phyloP scores from a whole-genome alignment of 1,139 yeast species.

The Saccharomyces hybrid region DNA sequence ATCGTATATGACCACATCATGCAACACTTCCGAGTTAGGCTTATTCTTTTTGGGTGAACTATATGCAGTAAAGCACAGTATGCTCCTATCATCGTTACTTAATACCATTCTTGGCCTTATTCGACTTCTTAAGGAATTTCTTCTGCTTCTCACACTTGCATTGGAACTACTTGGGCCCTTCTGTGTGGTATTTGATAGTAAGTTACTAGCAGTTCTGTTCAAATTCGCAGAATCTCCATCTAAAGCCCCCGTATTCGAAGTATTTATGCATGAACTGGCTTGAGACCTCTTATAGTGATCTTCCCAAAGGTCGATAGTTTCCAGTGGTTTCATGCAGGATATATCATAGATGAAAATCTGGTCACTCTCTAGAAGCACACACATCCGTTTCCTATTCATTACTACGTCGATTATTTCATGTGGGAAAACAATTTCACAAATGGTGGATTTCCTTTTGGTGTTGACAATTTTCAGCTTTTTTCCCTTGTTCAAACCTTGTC shows the following conservation, averaged over 20 bases:
- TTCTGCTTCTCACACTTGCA: constrained; percentile 4
- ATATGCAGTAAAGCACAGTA: constrained; percentile 26
- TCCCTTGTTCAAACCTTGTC: constrained; percentile 36
- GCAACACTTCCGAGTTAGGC: constrained; percentile 16
- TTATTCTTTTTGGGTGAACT: constrained; percentile 14
- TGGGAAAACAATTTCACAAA: constrained; percentile 56
- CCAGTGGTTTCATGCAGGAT: constrained; percentile 59
- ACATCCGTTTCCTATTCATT: constrained; percentile 57
- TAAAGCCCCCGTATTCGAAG: constrained; percentile 2
- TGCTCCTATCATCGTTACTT: constrained; percentile 28
- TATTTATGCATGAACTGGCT: not conserved
- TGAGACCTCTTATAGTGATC: constrained; percentile 13
- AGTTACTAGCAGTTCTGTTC: constrained; percentile 1
- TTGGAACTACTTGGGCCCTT: not conserved
- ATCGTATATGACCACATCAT: constrained; percentile 44
- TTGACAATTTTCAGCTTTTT: constrained; percentile 55
- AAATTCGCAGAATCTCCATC: constrained; percentile 1
- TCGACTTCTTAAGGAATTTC: constrained; percentile 10
- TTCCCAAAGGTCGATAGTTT: constrained; percentile 43
- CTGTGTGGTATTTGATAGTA: not conserved
- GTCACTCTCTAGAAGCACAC: constrained; percentile 52
- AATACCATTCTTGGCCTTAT: constrained; percentile 20
- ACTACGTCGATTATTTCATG: constrained; percentile 52
- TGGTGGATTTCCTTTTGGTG: constrained; percentile 42
- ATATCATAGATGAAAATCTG: constrained; percentile 67